Base-by-base conservation (phyloP, 768 basidiomycete genomes). In the Boletus subparvulus region DNA sequence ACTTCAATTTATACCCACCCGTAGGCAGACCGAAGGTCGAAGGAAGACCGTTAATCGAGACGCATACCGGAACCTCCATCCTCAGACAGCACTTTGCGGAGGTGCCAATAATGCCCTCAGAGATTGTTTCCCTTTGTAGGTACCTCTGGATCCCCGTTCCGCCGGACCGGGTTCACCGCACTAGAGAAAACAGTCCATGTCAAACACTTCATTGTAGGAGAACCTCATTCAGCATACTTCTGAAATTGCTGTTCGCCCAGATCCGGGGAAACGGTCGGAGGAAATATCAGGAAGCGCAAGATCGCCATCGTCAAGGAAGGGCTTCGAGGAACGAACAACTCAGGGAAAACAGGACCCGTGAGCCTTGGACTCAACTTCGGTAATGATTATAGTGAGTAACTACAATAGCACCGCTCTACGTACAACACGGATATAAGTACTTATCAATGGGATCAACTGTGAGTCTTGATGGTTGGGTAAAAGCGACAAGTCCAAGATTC, bases 251-350 rank as follows among this genome's bases (percentile, higher is more conserved):
- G 36, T 17, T 50, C 43, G 12, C 30, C 41, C 56, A 90, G 88
- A 76, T 3, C 21, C 21, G 70, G 81, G 12, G 76, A 86, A 49
- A 91, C 88, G 1, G 88, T 92, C 55, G 89, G 92, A 67, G 84
- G 83, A 28, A 87, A 84, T 60, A 91, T 94, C n/a, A 91, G 93
- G 69, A 85, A 88, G 64, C 76, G 89, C 33, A 94, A 94, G 74
- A 91, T 85, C 0, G 89, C 89, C 4, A 88, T 94, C 46, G 81
- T 94, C n/a, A 88, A 87, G 61, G 88, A 89, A 65, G 90, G 90
- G 1, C 88, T 93, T 65, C 80, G 83, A 16, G 83, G 84, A 40
- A 80, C 60, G 46, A 66, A 69, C 44, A 74, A 72, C 40, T 69
- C 73, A 26, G 71, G 68, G 0, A 78, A 77, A 44, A 67, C 77